Conservation (phyloP, 2,329 filamentous ascomycete species). For the Alternaria sp. region DNA sequence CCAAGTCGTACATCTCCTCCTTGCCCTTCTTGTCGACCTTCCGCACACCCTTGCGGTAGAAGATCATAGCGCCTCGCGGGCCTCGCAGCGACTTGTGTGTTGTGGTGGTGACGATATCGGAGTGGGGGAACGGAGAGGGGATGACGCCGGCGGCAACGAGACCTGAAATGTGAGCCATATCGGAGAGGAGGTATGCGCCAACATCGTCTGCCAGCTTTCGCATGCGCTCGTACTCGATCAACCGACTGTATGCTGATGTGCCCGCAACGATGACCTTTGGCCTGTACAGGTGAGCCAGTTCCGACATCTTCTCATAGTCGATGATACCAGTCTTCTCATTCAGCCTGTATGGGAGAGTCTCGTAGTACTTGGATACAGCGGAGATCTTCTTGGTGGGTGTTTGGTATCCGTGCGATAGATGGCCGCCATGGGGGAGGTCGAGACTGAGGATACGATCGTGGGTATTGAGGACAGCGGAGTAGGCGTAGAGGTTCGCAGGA, state of each 20-base stretch:
- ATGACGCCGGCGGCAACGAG: conserved; percentile 93
- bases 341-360: conserved; percentile 96
- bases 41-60: conserved; percentile 97
- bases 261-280: conserved; percentile 96
- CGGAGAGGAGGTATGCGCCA: conserved; percentile 91
- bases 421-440: conserved; percentile 93
- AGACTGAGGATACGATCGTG: conserved; percentile 98
- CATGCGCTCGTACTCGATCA: conserved; percentile 97
- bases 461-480: conserved; percentile 88
- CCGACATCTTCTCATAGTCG: conserved; percentile 91
- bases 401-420: conserved; percentile 96
- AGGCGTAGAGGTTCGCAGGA: conserved; percentile 79
- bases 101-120: conserved; percentile 96
- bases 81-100: conserved; percentile 99
- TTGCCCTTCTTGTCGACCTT: conserved; percentile 89
- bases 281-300: conserved; percentile 88
- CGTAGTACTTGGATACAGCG: conserved; percentile 97
- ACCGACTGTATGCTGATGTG: conserved; percentile 96
- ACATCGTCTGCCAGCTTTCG: conserved; percentile 92
- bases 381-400: conserved; percentile 86
- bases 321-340: conserved; percentile 91
- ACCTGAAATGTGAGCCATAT: conserved; percentile 99
- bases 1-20: conserved; percentile 92
- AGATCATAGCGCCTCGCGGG: conserved; percentile 98
- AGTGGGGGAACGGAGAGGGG: conserved; percentile 88